Conservation (phyloP, 768 basidiomycete species). For the Termitomyces sp. region DNA sequence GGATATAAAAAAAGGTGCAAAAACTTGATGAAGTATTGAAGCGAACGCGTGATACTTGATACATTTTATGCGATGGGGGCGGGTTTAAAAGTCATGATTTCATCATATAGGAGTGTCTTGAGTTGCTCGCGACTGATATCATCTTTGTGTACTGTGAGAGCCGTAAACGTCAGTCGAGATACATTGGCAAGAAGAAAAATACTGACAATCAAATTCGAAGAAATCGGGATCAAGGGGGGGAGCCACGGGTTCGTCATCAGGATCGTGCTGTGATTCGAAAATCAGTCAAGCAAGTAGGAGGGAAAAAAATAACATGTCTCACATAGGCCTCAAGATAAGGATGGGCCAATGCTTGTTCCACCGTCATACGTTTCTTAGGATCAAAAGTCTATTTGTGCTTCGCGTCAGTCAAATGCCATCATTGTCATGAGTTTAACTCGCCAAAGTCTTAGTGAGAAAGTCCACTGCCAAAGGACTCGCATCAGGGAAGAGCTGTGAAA, state of each 20-base stretch:
- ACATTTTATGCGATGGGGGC: constrained; percentile 43
- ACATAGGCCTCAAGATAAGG: constrained; percentile 94
- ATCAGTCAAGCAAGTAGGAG: background rate
- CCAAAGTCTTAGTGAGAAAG: constrained; percentile 78
- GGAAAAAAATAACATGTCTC: constrained; percentile 21
- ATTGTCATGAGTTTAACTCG: constrained; percentile 22
- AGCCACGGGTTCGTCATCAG: constrained; percentile 93
- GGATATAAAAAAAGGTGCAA: background rate
- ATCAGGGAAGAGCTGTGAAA: constrained; percentile 84
- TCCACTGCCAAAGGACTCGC: constrained; percentile 71
- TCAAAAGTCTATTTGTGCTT: constrained; percentile 74
- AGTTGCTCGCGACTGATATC: constrained; percentile 93
- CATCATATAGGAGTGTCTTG: constrained; percentile 90
- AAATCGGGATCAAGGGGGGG: constrained; percentile 94
- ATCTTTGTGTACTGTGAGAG: constrained; percentile 77
- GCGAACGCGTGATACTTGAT: background rate
- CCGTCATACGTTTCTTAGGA: constrained; percentile 93
- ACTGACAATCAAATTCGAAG: constrained; percentile 93
- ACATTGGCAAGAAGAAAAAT: background rate
- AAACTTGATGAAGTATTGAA: background rate
- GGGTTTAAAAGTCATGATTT: constrained; percentile 88
- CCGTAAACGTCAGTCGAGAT: background rate
- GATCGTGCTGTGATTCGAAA: constrained; percentile 62
- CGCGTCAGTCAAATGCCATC: background rate
- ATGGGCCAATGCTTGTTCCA: constrained; percentile 91